A percentile compares a stretch with the other conserved stretches of the same genome.
These are phyloP conservation scores for Margaritispora aquatica DNA, from an alignment of 495 filamentous ascomycete genomes.

Conservation along the genomic window DNA sequence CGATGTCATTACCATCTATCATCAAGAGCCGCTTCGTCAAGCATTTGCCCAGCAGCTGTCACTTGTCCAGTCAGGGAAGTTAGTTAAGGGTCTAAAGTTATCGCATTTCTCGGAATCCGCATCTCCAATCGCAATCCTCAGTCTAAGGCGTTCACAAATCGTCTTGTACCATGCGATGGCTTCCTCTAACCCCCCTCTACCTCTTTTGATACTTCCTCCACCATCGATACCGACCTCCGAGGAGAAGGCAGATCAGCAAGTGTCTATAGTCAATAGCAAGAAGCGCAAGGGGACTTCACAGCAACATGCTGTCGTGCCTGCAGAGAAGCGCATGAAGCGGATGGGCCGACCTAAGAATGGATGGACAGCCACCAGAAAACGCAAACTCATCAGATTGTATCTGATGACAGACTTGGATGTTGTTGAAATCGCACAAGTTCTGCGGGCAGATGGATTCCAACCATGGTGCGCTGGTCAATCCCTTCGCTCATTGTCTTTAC, in stretches of 20 bases:
- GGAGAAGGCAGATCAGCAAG: neutral
- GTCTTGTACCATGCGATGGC: neutral
- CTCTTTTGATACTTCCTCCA: neutral
- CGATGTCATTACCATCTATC: neutral
- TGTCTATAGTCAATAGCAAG: neutral
- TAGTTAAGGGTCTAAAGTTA: neutral
- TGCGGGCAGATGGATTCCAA: conserved; percentile 5
- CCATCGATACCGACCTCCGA: neutral
- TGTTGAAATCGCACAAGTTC: conserved; percentile 14
- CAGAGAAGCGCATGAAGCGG: neutral
- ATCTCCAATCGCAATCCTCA: no score
- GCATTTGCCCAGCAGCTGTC: neutral
- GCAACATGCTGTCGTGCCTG: neutral
- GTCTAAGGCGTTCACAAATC: neutral
- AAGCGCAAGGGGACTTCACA: neutral
- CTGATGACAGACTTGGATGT: conserved; percentile 20
- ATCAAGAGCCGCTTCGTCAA: neutral
- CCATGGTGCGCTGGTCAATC: conserved; percentile 3
- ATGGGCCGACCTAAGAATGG: conserved; percentile 20
- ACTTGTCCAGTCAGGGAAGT: neutral
- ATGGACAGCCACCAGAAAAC: conserved; percentile 16
- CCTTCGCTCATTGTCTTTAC: neutral
- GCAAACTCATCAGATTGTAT: conserved; percentile 19
- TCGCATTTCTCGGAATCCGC: neutral
- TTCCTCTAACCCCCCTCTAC: neutral